Conservation (phyloP, 2,329 filamentous ascomycete species). For the Chalaropsis ovoidea region DNA sequence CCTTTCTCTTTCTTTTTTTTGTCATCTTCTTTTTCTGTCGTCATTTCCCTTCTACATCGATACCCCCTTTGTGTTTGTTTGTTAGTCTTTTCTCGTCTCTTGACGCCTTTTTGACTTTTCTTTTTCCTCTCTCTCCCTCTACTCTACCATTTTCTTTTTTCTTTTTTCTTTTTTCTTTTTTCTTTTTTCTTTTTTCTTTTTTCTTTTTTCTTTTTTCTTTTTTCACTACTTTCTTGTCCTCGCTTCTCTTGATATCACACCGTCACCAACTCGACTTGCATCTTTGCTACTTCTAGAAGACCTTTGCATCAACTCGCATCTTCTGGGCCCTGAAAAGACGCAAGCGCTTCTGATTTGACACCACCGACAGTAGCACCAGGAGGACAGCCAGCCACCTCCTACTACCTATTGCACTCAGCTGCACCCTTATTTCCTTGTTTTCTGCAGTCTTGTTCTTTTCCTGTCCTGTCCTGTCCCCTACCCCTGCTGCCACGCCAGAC, state of each 20-base stretch:
- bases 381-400: slow-evolving; percentile 9
- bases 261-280: slow-evolving; percentile 2
- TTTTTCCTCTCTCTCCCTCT: slow-evolving; percentile 8
- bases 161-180: neutral
- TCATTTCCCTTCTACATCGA: neutral
- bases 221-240: too few species aligned
- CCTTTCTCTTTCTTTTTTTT: neutral
- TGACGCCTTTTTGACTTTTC: neutral
- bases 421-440: slow-evolving; percentile 14
- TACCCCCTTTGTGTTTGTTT: neutral
- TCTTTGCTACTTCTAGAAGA: slow-evolving; percentile 19
- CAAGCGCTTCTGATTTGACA: slow-evolving; percentile 10
- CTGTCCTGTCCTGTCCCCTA: neutral
- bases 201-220: neutral
- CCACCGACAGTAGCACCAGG: neutral
- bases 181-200: slow-evolving; percentile 3
- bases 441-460: neutral
- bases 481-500: slow-evolving; percentile 11
- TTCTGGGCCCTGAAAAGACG: slow-evolving; percentile 16
- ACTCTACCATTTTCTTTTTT: neutral
- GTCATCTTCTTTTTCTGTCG: neutral
- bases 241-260: neutral
- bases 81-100: neutral
- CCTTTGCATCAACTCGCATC: slow-evolving; percentile 3
- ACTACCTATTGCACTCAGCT: neutral